A percentile compares a stretch with the other conserved stretches of the same genome.
Evolutionary conservation across 192 early-diverging fungal genomes (phyloP).

Genomic region (Glomus cerebriforme): DNA sequence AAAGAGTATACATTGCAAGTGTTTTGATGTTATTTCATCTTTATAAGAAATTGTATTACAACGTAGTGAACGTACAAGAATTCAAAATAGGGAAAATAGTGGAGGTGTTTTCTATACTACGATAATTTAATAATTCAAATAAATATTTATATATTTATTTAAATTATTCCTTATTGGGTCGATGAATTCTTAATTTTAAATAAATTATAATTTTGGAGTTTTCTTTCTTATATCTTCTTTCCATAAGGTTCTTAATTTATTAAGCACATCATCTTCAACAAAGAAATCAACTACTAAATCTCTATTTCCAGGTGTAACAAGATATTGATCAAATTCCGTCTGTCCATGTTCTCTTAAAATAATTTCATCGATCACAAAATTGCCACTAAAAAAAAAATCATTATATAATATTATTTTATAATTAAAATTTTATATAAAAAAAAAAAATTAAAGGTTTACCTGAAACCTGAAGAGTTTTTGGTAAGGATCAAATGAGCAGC

Average conservation of each 20-base stretch:
- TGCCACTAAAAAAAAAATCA: conserved; percentile 44
- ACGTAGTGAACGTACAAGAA: no score
- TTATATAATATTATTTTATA: background rate
- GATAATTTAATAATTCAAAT: no score
- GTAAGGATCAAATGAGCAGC: conserved; percentile 65
- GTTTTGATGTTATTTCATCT: no score
- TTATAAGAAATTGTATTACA: no score
- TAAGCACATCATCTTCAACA: conserved; percentile 47
- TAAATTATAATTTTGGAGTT: conserved; percentile 5
- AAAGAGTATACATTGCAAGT: no score
- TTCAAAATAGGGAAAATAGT: no score
- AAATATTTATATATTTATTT: no score
- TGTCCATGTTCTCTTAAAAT: conserved; percentile 72
- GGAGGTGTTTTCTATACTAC: no score
- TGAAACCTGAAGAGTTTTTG: conserved; percentile 56
- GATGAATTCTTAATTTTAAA: background rate
- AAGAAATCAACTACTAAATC: conserved; percentile 69
- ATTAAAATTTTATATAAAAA: background rate
- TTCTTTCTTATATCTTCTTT: conserved; percentile 14
- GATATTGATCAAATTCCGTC: conserved; percentile 71
- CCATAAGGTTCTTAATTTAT: conserved; percentile 21
- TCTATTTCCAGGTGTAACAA: conserved; percentile 55
- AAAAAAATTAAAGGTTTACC: conserved; percentile 26
- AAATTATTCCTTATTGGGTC: no score
- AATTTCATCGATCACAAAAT: conserved; percentile 81